A percentile compares a stretch with the other conserved stretches of the same genome.
Conservation (phyloP, 768 basidiomycete species). For the Exidia glandulosa region DNA sequence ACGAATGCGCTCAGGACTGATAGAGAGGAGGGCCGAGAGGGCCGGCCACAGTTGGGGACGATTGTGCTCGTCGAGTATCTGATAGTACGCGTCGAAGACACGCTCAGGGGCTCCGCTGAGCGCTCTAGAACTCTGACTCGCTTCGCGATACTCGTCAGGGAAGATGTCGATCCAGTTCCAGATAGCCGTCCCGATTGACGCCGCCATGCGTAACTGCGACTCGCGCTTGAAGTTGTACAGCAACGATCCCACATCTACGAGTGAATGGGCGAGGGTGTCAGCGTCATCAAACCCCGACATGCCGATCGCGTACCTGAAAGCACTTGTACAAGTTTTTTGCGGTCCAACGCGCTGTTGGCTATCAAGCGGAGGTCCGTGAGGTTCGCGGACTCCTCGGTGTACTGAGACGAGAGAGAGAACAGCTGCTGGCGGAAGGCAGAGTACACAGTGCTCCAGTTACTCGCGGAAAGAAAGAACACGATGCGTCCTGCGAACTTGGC, state of each 20-base stretch:
- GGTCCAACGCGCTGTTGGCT: slow-evolving; percentile 65
- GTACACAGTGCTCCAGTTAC: slow-evolving; percentile 77
- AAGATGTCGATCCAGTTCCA: slow-evolving; percentile 87
- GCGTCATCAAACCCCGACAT: too few species aligned
- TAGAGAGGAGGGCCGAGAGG: slow-evolving; percentile 59
- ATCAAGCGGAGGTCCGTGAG: slow-evolving; percentile 66
- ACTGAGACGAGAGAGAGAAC: slow-evolving; percentile 40
- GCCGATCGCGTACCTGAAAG: slow-evolving; percentile 42
- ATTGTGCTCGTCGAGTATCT: slow-evolving; percentile 20
- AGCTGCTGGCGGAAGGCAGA: slow-evolving; percentile 62
- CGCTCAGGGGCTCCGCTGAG: slow-evolving; percentile 78
- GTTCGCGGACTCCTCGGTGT: slow-evolving; percentile 48
- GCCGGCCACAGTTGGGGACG: slow-evolving; percentile 63
- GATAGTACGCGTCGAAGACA: slow-evolving; percentile 73
- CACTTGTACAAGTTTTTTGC: slow-evolving; percentile 53
- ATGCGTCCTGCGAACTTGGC: slow-evolving; percentile 67
- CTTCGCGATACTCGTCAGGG: slow-evolving; percentile 67
- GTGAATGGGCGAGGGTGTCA: background rate
- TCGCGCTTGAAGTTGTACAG: slow-evolving; percentile 67
- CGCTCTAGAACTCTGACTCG: slow-evolving; percentile 45
- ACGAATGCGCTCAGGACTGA: slow-evolving; percentile 68
- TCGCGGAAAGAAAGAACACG: slow-evolving; percentile 76
- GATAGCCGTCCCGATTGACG: slow-evolving; percentile 62
- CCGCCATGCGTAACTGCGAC: slow-evolving; percentile 59
- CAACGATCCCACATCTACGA: slow-evolving; percentile 37